Evolutionary conservation across 805 yeast species (phyloP).

Genomic region (Metschnikowia lachancei): DNA sequence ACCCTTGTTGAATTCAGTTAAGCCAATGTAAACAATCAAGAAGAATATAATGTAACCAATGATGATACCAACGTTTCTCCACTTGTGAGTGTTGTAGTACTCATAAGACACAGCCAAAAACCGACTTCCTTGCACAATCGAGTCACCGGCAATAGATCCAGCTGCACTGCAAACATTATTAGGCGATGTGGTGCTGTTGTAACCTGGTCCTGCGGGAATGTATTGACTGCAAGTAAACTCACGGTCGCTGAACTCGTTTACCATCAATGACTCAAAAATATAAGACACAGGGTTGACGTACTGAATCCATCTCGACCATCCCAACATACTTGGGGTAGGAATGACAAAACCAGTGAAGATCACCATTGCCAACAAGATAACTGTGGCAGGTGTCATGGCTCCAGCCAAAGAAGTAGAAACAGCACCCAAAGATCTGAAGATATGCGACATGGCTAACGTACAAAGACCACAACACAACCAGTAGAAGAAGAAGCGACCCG

Average conservation of each 20-base stretch:
- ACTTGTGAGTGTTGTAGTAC: slow-evolving; percentile 57
- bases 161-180: slow-evolving; percentile 56
- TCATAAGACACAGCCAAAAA: slow-evolving; percentile 49
- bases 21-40: slow-evolving; percentile 31
- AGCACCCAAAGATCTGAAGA: slow-evolving; percentile 43
- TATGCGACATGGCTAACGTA: slow-evolving; percentile 36
- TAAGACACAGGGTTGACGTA: slow-evolving; percentile 44
- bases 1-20: slow-evolving; percentile 46
- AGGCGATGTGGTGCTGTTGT: slow-evolving; percentile 34
- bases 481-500: slow-evolving; percentile 40
- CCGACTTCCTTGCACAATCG: slow-evolving; percentile 54
- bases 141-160: slow-evolving; percentile 57
- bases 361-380: slow-evolving; percentile 50
- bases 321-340: slow-evolving; percentile 39
- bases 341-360: slow-evolving; percentile 51
- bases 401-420: slow-evolving; percentile 40
- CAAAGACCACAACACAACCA: slow-evolving; percentile 28
- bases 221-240: slow-evolving; percentile 52
- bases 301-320: slow-evolving; percentile 37
- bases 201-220: slow-evolving; percentile 61
- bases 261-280: slow-evolving; percentile 55
- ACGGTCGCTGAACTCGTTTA: slow-evolving; percentile 60
- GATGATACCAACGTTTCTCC: slow-evolving; percentile 78
- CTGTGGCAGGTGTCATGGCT: slow-evolving; percentile 46
- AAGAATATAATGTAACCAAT: slow-evolving; percentile 51